Evolutionary conservation across 2,329 filamentous ascomycete genomes (phyloP), one percentile per base, ranked within the genome.

Genomic region (Gyromitra esculenta): DNA sequence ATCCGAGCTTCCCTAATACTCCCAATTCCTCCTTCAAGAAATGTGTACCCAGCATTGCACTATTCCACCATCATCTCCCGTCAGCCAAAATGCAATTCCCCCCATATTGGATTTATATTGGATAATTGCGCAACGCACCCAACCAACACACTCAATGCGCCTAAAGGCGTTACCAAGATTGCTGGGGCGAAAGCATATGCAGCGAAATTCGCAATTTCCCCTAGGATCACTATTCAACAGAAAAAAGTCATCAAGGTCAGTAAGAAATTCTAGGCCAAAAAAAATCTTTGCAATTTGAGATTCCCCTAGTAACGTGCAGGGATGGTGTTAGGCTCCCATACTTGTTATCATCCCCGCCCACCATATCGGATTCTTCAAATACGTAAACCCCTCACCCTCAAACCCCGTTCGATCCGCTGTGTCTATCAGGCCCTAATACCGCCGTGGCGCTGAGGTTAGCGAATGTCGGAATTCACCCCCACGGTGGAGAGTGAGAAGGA

Each of bases 171-270:
- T 52, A 99, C 96, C 68, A 99, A 88, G 84, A 99, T 99, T n/a
- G 96, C 96, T 52, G 96, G 96, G 80, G 96, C 96, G 85, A 98
- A 99, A 6, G 96, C 96, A 83, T 99, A 99, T 78, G 96, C 96
- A 65, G 94, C 94, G 83, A 99, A 99, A 84, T 99, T 99, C 85
- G 94, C 96, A 75, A 97, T 86, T 85, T 99, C 96, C 82, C 96
- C 96, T 57, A 96, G 85, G 77, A 94, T 92, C 89, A 99, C 93
- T 97, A 81, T 72, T 65, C 39, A 54, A 21, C 15, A 15, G 15
- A 25, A 41, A 59, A 21, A 68, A 65, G 11, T 15, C 57, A 21
- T 25, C 43, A 59, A 52, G 68, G 78, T 69, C 39, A 73, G 72
- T 45, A 50, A 64, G 39, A 25, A 59, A 52, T 37, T 15, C 31